Percentiles rank a stretch among this genome's conserved stretches.
These are phyloP conservation scores for Kurtzmaniella quercitrusa DNA, from an alignment of 1,139 yeast genomes.

Conservation along the genomic window DNA sequence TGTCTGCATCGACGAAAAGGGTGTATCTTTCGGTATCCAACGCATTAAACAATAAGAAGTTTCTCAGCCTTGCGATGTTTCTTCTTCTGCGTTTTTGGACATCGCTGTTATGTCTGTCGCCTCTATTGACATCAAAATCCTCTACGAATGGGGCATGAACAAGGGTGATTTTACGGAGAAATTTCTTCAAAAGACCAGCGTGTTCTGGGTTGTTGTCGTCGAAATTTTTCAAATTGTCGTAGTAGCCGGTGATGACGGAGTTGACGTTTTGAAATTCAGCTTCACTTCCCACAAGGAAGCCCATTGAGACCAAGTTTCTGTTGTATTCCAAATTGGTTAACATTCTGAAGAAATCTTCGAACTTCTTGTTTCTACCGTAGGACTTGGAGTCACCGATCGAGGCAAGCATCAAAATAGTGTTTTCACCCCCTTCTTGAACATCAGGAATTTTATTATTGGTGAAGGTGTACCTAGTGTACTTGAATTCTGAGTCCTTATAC, in stretches of 20 bases:
- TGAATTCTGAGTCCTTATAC: constrained; percentile 9
- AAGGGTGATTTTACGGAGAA: constrained; percentile 21
- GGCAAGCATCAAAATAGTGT: constrained; percentile 20
- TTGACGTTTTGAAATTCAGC: constrained; percentile 21
- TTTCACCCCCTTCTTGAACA: constrained; percentile 3
- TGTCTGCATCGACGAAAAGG: constrained; percentile 44
- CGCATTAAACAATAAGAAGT: constrained; percentile 27
- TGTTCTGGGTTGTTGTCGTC: neutral
- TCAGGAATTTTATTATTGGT: constrained; percentile 6
- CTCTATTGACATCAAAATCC: constrained; percentile 16
- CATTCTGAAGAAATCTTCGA: constrained; percentile 22
- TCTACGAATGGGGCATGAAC: constrained; percentile 32
- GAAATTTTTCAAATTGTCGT: constrained; percentile 6
- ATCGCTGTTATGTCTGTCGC: constrained; percentile 25
- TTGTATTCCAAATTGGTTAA: constrained; percentile 15
- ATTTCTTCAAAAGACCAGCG: constrained; percentile 4
- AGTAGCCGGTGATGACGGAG: constrained; percentile 13
- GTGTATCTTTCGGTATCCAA: constrained; percentile 28
- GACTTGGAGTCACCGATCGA: constrained; percentile 22
- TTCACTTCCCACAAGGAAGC: constrained; percentile 23
- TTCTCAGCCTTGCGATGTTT: constrained; percentile 31
- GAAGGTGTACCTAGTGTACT: constrained; percentile 11
- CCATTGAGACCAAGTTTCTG: constrained; percentile 21
- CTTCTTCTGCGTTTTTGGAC: constrained; percentile 31
- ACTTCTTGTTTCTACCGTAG: constrained; percentile 23